These are phyloP conservation scores for Trametes polyzona DNA, from an alignment of 1,284 basidiomycete genomes.

Conservation along the genomic window DNA sequence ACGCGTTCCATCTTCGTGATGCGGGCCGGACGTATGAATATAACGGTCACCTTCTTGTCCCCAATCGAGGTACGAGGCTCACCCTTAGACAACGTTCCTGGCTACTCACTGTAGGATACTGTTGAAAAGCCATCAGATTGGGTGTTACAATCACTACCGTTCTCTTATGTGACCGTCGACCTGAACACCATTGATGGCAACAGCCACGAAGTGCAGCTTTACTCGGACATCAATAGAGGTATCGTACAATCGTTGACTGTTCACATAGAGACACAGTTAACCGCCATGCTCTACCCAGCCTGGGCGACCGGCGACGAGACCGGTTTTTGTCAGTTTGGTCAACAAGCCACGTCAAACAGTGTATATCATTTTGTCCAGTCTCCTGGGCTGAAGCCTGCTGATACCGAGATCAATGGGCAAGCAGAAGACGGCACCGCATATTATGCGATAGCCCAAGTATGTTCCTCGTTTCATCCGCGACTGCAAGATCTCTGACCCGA, in stretches of 20 bases:
- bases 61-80: slow-evolving; percentile 26
- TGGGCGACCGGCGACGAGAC: slow-evolving; percentile 23
- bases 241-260: background rate
- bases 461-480: background rate
- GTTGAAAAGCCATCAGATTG: slow-evolving; percentile 35
- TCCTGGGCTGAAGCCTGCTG: slow-evolving; percentile 12
- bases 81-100: background rate
- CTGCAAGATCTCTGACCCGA: background rate
- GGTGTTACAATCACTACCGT: slow-evolving; percentile 39
- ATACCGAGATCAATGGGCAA: slow-evolving; percentile 23
- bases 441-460: slow-evolving; percentile 23
- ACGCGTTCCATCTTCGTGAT: slow-evolving; percentile 23
- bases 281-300: slow-evolving; percentile 8
- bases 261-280: background rate
- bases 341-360: slow-evolving; percentile 5
- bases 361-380: slow-evolving; percentile 25
- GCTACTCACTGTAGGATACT: background rate
- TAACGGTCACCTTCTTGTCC: slow-evolving; percentile 26
- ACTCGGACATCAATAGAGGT: slow-evolving; percentile 41
- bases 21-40: slow-evolving; percentile 24
- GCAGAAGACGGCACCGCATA: slow-evolving; percentile 30
- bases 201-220: slow-evolving; percentile 37
- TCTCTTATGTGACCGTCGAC: slow-evolving; percentile 37
- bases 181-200: slow-evolving; percentile 35
- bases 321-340: slow-evolving; percentile 17